Evolutionary conservation across 306 rosid genomes (phyloP).

Genomic region (Gastrolobium bilobum): DNA sequence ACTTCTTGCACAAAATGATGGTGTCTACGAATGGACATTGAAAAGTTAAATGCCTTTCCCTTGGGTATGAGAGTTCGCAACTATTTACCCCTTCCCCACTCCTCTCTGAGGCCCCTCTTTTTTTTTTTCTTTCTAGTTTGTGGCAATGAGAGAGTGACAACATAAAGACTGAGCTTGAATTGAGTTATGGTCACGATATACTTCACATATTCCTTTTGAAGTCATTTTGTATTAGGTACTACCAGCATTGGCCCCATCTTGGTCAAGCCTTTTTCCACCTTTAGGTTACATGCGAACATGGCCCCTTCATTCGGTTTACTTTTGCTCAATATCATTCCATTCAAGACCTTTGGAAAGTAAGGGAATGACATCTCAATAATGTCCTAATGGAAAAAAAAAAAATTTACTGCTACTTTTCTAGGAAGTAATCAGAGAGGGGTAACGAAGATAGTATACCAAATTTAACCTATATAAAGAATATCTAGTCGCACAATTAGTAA

Average conservation of each 20-base stretch:
- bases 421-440: background rate
- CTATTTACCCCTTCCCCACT: slow-evolving; percentile 47
- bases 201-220: slow-evolving; percentile 46
- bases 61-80: slow-evolving; percentile 38
- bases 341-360: slow-evolving; percentile 53
- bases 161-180: slow-evolving; percentile 45
- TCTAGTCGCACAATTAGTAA: background rate
- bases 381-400: slow-evolving; percentile 27
- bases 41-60: slow-evolving; percentile 75
- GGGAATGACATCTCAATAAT: slow-evolving; percentile 66
- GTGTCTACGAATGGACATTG: slow-evolving; percentile 70
- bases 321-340: slow-evolving; percentile 53
- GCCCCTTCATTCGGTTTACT: slow-evolving; percentile 60
- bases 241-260: slow-evolving; percentile 71
- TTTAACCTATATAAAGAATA: background rate
- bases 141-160: slow-evolving; percentile 46
- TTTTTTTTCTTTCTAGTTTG: slow-evolving; percentile 31
- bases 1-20: slow-evolving; percentile 73
- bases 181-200: slow-evolving; percentile 41
- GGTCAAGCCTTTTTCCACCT: slow-evolving; percentile 64
- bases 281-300: slow-evolving; percentile 82
- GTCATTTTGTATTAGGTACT: slow-evolving; percentile 48
- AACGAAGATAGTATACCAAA: background rate
- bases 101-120: background rate
- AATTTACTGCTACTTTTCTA: slow-evolving; percentile 6